Base-by-base conservation (phyloP, 208 protist species). In the Trypanosoma theileri region DNA sequence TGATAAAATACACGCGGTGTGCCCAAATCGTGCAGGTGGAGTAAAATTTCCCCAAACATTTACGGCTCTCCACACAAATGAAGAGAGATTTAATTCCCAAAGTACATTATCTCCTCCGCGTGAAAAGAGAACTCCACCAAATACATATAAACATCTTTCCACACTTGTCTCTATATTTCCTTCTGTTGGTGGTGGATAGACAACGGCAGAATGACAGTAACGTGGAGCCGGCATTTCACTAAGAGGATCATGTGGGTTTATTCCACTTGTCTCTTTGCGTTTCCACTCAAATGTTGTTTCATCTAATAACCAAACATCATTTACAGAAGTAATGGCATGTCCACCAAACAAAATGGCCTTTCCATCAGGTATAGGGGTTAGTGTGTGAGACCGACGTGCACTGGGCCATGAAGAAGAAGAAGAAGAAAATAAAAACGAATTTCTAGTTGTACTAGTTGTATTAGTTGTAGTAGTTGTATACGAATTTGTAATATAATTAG, bases 21-120 rank as follows among this genome's bases (percentile, higher is more conserved):
- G 85, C 3, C 85, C 85, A 61, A 91, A 91, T 22, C 85, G 82
- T 19, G 77, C 50, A 0, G 59, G 50, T 13, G 85, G 82, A 10
- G 19, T 19, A 41, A 69, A n/a, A n/a, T 21, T 17, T 16, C 50
- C 50, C 46, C 22, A 4, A 13, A 69, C 51, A 17, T 46, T 50
- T 50, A 69, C 63, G 6, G 21, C 40, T n/a, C 45, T 19, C 65
- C 65, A 70, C 9, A 70, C 53, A 44, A 46, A 70, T 42, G 54
- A 56, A 12, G 65, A 24, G 24, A 70, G 65, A n/a, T 61, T 58
- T 19, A 70, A 26, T 53, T 62, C 56, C 65, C 65, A 70, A 24
- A 70, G 17, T 4, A 46, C 45, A 17, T 55, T 58, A 28, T 70
- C 65, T 16, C 65, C 53, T 0, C 19, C 16, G 10, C 53, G 17